Evolutionary conservation across 306 rosid species (phyloP), one percentile per base, ranked within the genome.

Genomic region (Quercus agrifolia): DNA sequence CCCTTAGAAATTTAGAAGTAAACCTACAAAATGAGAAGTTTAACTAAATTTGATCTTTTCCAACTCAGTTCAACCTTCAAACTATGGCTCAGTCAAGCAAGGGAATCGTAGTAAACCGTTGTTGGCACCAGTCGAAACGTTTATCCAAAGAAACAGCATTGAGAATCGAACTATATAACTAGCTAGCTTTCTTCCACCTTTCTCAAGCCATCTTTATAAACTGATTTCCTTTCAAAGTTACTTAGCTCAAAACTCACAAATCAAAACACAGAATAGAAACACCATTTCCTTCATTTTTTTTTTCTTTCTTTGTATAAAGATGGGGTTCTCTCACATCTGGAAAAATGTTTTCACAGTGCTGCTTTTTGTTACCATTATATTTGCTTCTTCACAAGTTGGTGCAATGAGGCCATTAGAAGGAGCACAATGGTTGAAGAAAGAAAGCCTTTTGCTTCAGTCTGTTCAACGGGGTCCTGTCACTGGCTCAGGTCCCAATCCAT

Each of bases 51-150:
- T 56, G 61, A 59, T 79, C 62, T 49, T 71, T 79, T 71, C 77
- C 18, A 59, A 79, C 5, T 54, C 27, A 73, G 75, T 70, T 41
- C 81, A 79, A 78, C 70, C 21, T 79, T 80, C 81, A 83, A 79
- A n/a, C 84, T 2, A 71, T 6, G 31, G 35, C 84, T 2, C 4
- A 33, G 86, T 81, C 87, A 87, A 81, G 74, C 18, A 19, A 7
- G 23, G 21, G 8, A 17, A 56, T 56, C 8, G 19, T 0, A 17
- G 25, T 19, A 19, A 56, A 56, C 13, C 54, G 54, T 49, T 12
- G 4, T 19, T 6, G 12, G 61, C 25, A 6, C 25, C 6, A 56
- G 61, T 56, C 61, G n/a, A 56, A 5, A 20, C 25, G 4, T 56
- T 56, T 56, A 17, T 21, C 44, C 44, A 31, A 10, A 2, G 13